Conservation (phyloP, 352 stramenopile genomes). For the Pythium sukuiense region DNA sequence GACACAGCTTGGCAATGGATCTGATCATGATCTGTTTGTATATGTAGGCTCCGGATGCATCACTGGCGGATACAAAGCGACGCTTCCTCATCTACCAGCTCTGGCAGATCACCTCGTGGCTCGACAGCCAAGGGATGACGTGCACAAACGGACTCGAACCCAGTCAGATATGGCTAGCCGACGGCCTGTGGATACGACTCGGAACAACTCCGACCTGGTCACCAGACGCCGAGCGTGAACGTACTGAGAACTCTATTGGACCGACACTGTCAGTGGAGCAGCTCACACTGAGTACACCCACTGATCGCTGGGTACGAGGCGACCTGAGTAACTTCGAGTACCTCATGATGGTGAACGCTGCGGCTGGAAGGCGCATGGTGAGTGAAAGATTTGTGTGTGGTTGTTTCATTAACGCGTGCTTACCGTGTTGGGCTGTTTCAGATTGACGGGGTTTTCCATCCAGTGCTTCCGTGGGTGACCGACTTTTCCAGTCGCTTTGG, state of each 20-base stretch:
- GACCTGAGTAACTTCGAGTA: constrained; percentile 94
- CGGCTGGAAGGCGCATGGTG: constrained; percentile 84
- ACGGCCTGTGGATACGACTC: constrained; percentile 55
- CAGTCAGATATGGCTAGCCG: constrained; percentile 42
- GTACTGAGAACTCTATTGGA: not conserved
- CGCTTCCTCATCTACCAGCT: constrained; percentile 75
- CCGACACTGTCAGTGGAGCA: constrained; percentile 18
- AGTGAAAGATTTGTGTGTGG: not conserved
- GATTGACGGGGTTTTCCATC: constrained; percentile 84
- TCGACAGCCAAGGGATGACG: constrained; percentile 43
- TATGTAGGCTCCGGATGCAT: constrained; percentile 28
- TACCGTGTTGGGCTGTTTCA: constrained; percentile 17
- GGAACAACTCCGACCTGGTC: constrained; percentile 9
- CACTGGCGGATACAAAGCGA: constrained; percentile 55
- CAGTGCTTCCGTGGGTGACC: constrained; percentile 96
- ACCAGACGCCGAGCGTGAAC: not conserved
- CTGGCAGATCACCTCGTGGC: constrained; percentile 38
- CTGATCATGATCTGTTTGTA: not conserved
- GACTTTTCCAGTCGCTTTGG: constrained; percentile 73
- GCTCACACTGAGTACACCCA: constrained; percentile 42
- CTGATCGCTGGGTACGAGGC: constrained; percentile 87
- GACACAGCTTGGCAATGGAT: not conserved
- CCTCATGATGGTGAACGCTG: constrained; percentile 90
- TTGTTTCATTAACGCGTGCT: not conserved
- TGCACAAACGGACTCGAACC: constrained; percentile 45